Evolutionary conservation across 2,329 filamentous ascomycete genomes (phyloP).

Genomic region (Alternaria arborescens): DNA sequence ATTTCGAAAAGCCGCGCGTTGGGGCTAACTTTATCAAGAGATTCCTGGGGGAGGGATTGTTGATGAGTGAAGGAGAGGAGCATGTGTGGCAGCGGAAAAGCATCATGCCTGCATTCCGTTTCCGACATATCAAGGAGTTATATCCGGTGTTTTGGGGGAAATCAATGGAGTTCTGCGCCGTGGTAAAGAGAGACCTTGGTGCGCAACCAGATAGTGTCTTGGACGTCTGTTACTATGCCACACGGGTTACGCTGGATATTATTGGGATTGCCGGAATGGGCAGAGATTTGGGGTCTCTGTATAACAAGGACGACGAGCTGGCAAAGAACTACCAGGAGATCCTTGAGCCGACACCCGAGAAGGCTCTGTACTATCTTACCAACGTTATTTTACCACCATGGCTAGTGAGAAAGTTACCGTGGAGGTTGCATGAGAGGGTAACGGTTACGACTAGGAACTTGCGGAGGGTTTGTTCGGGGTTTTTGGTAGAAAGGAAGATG

Average conservation of each 20-base stretch:
- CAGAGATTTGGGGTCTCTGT: constrained; percentile 53
- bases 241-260: constrained; percentile 57
- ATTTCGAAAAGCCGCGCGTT: constrained; percentile 60
- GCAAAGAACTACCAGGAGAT: constrained; percentile 55
- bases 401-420: constrained; percentile 56
- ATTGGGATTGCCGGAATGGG: constrained; percentile 58
- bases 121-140: constrained; percentile 82
- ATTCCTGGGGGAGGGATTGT: constrained; percentile 61
- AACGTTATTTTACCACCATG: constrained; percentile 50
- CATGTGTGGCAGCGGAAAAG: constrained; percentile 71
- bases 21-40: constrained; percentile 56
- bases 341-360: constrained; percentile 58
- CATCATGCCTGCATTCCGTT: constrained; percentile 84
- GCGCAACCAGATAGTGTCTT: constrained; percentile 51
- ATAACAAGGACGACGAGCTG: constrained; percentile 54
- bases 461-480: constrained; percentile 54
- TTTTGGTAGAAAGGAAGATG: constrained; percentile 60
- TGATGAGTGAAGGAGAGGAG: constrained; percentile 60
- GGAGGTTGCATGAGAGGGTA: constrained; percentile 57
- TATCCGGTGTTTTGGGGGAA: constrained; percentile 88
- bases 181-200: constrained; percentile 65
- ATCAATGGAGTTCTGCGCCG: constrained; percentile 70
- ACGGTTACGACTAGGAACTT: constrained; percentile 48
- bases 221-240: constrained; percentile 56
- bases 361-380: constrained; percentile 55